Evolutionary conservation across 2,329 filamentous ascomycete genomes (phyloP).

Genomic region (Akanthomyces lecanii): DNA sequence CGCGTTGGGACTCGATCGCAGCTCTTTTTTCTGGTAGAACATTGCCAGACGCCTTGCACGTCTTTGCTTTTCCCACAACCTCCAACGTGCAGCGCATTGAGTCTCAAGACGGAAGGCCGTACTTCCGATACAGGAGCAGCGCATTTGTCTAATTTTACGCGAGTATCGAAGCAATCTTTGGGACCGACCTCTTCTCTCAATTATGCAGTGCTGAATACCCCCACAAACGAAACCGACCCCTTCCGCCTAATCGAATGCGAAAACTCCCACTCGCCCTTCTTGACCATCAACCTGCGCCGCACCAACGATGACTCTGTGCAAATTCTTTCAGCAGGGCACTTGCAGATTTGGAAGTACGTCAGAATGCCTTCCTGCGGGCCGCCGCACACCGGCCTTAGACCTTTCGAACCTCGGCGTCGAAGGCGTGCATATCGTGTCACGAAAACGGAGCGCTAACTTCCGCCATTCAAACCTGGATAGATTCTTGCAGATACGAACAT

Average conservation of each 20-base stretch:
- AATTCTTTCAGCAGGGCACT: slow-evolving; percentile 47
- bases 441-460: background rate
- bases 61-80: background rate
- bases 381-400: background rate
- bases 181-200: background rate
- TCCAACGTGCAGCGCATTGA: background rate
- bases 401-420: background rate
- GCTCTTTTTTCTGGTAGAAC: background rate
- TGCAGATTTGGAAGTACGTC: slow-evolving; percentile 50
- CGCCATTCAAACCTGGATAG: slow-evolving; percentile 30
- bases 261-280: background rate
- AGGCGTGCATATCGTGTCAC: background rate
- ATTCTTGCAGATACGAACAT: slow-evolving; percentile 52
- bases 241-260: slow-evolving; percentile 5
- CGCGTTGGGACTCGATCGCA: background rate
- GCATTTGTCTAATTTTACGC: background rate
- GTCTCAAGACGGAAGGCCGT: background rate
- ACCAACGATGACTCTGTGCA: slow-evolving; percentile 41
- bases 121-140: background rate
- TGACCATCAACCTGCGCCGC: background rate
- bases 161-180: background rate
- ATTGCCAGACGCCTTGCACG: background rate
- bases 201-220: background rate
- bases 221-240: background rate
- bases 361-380: background rate